phyloP scores from a whole-genome alignment of 2,329 filamentous ascomycete genomes.

The Venturia nashicola region DNA sequence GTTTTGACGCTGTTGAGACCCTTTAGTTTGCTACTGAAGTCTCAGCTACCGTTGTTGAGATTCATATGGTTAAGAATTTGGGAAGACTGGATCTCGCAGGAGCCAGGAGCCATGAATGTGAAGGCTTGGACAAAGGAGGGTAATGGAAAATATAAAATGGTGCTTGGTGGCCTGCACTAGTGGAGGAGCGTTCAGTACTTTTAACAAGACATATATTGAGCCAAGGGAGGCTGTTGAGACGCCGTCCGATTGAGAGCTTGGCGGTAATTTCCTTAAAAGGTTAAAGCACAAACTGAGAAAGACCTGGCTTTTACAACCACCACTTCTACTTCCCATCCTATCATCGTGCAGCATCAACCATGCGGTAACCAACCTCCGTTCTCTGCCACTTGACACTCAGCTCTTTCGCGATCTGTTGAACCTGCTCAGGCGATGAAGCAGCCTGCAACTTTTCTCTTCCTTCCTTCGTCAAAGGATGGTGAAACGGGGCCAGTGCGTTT shows the following conservation, averaged over 20 bases:
- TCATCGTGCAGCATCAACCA: neutral
- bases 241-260: neutral
- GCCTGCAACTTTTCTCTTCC: conserved; percentile 3
- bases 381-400: conserved; percentile 1
- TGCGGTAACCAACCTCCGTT: neutral
- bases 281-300: neutral
- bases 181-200: neutral
- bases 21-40: too few species aligned
- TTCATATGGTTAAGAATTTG: too few species aligned
- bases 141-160: too few species aligned
- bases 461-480: conserved; percentile 6
- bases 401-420: neutral
- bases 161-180: too few species aligned
- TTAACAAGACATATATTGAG: neutral
- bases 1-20: too few species aligned
- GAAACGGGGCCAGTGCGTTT: neutral
- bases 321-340: neutral
- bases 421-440: neutral
- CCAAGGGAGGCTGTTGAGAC: neutral
- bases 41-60: too few species aligned
- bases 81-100: too few species aligned
- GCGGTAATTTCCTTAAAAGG: neutral
- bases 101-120: too few species aligned
- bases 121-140: too few species aligned
- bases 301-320: neutral